Evolutionary conservation across 352 stramenopile species (phyloP), one percentile per base, ranked within the genome.

Genomic region (Blastocystis hominis): DNA sequence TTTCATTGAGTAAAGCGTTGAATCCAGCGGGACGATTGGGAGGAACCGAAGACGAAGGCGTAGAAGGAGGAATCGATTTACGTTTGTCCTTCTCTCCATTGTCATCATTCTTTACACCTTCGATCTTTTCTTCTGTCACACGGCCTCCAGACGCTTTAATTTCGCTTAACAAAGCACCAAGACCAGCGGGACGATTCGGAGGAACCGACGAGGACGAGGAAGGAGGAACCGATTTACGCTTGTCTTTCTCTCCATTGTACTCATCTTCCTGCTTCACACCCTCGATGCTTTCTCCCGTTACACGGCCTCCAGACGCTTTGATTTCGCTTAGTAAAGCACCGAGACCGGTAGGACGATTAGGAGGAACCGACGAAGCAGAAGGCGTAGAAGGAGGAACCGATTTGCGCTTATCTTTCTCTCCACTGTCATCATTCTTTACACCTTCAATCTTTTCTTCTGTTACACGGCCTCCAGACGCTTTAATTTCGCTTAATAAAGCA

Each of bases 261-360:
- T 30, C 24, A 30, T 30, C 24, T 30, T 30, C 24, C 24, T 30
- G 24, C 24, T 30, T 30, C 24, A 30, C 24, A 30, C 24, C 24
- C 24, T 30, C 24, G 24, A 30, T 30, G 24, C 24, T 30, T 30
- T 30, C 24, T 30, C 24, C 24, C 24, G 24, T 64, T 30, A 84
- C 72, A 38, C 72, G 72, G 15, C 72, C 72, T 44, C 72, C 72
- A 2, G 44, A 53, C 0, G 72, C 72, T 36, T 53, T 13, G 5
- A 84, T 44, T 53, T 84, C 72, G 2, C 30, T 50, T 53, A 84
- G n/a, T 20, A 84, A 15, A 10, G 72, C 66, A 9, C n/a, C 40
- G 15, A 62, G 53, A 6, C 20, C 20, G 3, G 70, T 10, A 5
- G 70, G 70, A 30, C 36, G 42, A 6, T 47, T 46, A 20, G 44